Base-by-base conservation (phyloP, 768 basidiomycete species). In the Suillus ampliporus region DNA sequence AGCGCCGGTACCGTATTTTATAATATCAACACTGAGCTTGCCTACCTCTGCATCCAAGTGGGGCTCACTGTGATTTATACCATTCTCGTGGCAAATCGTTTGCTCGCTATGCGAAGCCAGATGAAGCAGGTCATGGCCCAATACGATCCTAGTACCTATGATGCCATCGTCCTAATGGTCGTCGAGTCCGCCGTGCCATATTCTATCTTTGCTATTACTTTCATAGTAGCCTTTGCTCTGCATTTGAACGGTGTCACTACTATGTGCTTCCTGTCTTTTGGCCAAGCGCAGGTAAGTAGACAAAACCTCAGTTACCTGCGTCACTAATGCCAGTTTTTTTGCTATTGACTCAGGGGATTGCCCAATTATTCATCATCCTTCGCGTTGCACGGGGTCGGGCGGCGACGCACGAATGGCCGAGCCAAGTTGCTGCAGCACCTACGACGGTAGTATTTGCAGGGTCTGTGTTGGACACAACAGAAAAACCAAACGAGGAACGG, bases 121-220 rank as follows among this genome's bases (percentile, higher is more conserved):
- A 65, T 71, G 40, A 31, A 23, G 15, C 53, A 57, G 4, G 37
- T 53, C 28, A 57, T 72, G 3, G 78, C 63, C 44, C 57, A 28
- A 5, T 62, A 64, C 38, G 58, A 68, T 23, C 5, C 66, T 37
- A 61, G 54, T n/a, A 53, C 61, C 7, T 80, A 79, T 58, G 62
- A 72, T 14, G 65, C 61, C 3, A 69, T 76, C 0, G 62, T 67
- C 1, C 64, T 69, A n/a, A 78, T 80, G 71, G 56, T 78, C 13
- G 61, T 81, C 62, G 79, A 81, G 58, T 76, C 75, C 10, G 76
- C 78, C 3, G 62, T 71, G 1, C 54, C 72, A 14, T 78, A 77
- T 54, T 54, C 73, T 1, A 52, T 65, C 2, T 60, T 73, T 26
- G 68, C 65, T 13, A 40, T 78, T 19, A 53, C 76, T n/a, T 79